Percentiles rank a stretch among this genome's conserved stretches.
Conservation (phyloP, 148 eudicot species). For the Pouteria glomerata region DNA sequence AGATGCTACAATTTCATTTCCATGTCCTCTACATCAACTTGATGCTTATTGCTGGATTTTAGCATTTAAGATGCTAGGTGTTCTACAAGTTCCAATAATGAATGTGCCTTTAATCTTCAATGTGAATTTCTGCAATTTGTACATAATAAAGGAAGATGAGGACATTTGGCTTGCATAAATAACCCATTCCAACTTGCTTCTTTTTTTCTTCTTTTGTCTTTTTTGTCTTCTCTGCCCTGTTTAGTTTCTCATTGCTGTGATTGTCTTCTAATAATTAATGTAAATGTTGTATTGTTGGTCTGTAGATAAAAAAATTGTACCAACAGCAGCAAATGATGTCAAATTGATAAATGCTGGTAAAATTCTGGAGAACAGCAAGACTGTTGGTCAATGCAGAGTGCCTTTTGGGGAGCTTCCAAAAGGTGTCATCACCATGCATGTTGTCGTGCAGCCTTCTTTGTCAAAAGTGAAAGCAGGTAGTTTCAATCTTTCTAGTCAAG, state of each 20-base stretch:
- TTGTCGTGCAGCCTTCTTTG: slow-evolving; percentile 39
- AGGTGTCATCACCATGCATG: slow-evolving; percentile 39
- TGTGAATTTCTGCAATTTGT: slow-evolving; percentile 6
- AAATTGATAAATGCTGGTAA: slow-evolving; percentile 78
- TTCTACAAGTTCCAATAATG: no score
- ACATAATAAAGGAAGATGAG: not conserved
- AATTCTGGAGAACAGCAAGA: slow-evolving; percentile 80
- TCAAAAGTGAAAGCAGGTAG: slow-evolving; percentile 73
- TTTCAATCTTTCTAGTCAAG: slow-evolving; percentile 7
- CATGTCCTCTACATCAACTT: no score
- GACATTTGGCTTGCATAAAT: not conserved
- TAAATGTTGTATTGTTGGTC: not conserved
- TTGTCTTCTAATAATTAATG: not conserved
- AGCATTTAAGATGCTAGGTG: no score
- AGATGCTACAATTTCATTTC: no score
- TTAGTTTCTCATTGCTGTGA: not conserved
- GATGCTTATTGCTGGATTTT: no score
- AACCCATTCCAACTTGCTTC: no score
- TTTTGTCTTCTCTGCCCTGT: not conserved
- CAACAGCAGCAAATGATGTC: slow-evolving; percentile 65
- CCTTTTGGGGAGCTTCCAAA: slow-evolving; percentile 69
- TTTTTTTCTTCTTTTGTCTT: no score
- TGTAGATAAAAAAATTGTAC: slow-evolving; percentile 61
- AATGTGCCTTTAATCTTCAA: no score
- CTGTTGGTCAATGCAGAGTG: slow-evolving; percentile 72